A percentile compares a stretch with the other conserved stretches of the same genome.
phyloP scores from a whole-genome alignment of 1,284 basidiomycete species.

The Microbotryum intermedium region DNA sequence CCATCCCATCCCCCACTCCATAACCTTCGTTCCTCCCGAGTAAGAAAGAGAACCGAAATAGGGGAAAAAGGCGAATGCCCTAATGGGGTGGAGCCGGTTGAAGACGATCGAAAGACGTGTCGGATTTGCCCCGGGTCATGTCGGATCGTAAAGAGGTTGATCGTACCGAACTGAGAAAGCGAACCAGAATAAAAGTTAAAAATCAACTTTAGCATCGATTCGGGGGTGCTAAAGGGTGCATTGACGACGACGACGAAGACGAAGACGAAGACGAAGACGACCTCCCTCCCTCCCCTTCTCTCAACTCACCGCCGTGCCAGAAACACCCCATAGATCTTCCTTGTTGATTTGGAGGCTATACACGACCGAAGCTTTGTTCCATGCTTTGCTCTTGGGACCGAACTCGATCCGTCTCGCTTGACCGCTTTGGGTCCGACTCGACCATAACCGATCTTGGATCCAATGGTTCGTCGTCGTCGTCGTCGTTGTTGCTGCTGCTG shows the following conservation, averaged over 20 bases:
- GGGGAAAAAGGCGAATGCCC: slow-evolving; percentile 54
- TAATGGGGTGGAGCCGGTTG: neutral
- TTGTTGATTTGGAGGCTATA: neutral
- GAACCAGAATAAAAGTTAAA: too few species aligned
- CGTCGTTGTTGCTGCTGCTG: too few species aligned
- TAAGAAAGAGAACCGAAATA: slow-evolving; percentile 74
- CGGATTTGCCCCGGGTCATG: slow-evolving; percentile 78
- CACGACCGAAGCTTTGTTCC: slow-evolving; percentile 9
- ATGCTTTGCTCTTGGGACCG: neutral
- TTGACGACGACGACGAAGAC: too few species aligned
- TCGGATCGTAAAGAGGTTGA: slow-evolving; percentile 84
- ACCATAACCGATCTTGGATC: too few species aligned
- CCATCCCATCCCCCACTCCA: slow-evolving; percentile 95
- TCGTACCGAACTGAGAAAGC: slow-evolving; percentile 58
- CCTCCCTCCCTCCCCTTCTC: too few species aligned
- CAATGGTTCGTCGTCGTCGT: too few species aligned
- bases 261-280: too few species aligned
- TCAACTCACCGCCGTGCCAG: too few species aligned
- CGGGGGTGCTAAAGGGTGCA: too few species aligned
- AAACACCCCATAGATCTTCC: neutral
- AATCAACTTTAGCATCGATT: too few species aligned
- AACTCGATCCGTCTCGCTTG: neutral
- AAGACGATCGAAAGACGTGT: slow-evolving; percentile 54
- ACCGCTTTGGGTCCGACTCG: too few species aligned
- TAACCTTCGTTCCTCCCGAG: slow-evolving; percentile 68